Base-by-base conservation (phyloP, 23 red algal genomes). In the Gracilaria vermiculophylla region DNA sequence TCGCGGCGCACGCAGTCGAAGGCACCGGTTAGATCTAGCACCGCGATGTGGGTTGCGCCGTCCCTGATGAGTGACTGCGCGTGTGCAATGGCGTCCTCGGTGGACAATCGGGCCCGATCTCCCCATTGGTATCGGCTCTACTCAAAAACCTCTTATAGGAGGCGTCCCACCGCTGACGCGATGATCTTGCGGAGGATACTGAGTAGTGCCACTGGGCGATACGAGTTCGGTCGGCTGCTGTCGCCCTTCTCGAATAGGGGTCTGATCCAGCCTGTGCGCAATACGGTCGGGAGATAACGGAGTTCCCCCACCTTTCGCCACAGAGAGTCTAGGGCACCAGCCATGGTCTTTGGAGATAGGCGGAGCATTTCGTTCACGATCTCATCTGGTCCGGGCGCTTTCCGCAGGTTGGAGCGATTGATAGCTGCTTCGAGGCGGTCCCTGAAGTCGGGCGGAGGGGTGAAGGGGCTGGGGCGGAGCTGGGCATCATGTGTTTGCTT, bases 351-450 rank as follows among this genome's bases (percentile, higher is more conserved):
- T 0, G 65, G 40, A 24, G 29, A 16, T 13, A 86, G 40, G 13
- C 66, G 5, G 2, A 86, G 41, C 66, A 73, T 76, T 31, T 86
- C 82, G 27, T 24, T 40, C 8, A 5, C 0, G 0, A 75, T 47
- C 36, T 39, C 3, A 28, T 86, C 82, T 25, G 82, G 82, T 15
- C 82, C 82, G 0, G 62, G 82, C 39, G 82, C 62, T 45, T 86
- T 86, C 8, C 43, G 53, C 11, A 16, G n/a, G 17, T 52, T 36
- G 12, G 45, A 52, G 16, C 16, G 20, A 27, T 29, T 20, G 19
- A 86, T 86, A 5, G 82, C 82, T 12, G 2, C 2, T 40, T 61
- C 37, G 36, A 86, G 20, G 44, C 33, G 2, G 7, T 33, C 45
- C 19, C 6, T 15, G 62, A 86, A 55, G 27, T 54, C 50, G 6